phyloP scores from a whole-genome alignment of 208 protist species.

The Angomonas deanei region DNA sequence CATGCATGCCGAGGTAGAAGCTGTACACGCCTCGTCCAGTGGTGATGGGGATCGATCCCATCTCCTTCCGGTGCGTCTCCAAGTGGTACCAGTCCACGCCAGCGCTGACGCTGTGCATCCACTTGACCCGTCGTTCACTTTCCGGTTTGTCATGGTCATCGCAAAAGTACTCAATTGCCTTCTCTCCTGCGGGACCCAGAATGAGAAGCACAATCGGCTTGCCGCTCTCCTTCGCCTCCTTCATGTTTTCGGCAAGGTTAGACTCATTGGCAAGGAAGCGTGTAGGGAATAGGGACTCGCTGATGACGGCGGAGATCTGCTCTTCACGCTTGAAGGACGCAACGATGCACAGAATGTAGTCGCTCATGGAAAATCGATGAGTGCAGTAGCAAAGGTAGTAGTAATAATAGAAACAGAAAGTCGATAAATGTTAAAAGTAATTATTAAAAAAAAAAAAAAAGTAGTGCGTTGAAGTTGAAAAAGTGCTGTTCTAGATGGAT shows the following conservation, averaged over 20 bases:
- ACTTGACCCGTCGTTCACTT: constrained; percentile 41
- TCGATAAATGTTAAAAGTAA: background rate
- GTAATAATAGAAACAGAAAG: background rate
- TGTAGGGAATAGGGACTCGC: constrained; percentile 17
- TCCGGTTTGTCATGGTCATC: constrained; percentile 39
- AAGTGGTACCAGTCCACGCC: constrained; percentile 57
- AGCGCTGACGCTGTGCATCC: constrained; percentile 59
- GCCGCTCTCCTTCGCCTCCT: constrained; percentile 26
- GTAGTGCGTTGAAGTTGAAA: background rate
- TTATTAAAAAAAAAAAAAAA: constrained; percentile 5
- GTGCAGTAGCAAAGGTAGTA: background rate
- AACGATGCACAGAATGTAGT: constrained; percentile 19
- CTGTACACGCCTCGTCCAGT: constrained; percentile 55
- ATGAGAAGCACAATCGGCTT: constrained; percentile 34
- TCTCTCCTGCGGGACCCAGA: constrained; percentile 21
- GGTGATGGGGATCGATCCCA: constrained; percentile 40
- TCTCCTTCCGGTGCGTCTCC: constrained; percentile 16
- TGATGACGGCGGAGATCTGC: constrained; percentile 11
- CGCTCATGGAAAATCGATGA: background rate
- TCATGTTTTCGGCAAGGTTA: constrained; percentile 6
- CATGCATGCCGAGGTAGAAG: constrained; percentile 46
- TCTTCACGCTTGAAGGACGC: constrained; percentile 12
- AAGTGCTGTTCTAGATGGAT: too few relatives aligned
- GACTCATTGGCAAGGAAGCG: constrained; percentile 8
- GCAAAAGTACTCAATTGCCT: constrained; percentile 37